phyloP scores from a whole-genome alignment of 208 protist species.

The Acanthamoeba divionensis region DNA sequence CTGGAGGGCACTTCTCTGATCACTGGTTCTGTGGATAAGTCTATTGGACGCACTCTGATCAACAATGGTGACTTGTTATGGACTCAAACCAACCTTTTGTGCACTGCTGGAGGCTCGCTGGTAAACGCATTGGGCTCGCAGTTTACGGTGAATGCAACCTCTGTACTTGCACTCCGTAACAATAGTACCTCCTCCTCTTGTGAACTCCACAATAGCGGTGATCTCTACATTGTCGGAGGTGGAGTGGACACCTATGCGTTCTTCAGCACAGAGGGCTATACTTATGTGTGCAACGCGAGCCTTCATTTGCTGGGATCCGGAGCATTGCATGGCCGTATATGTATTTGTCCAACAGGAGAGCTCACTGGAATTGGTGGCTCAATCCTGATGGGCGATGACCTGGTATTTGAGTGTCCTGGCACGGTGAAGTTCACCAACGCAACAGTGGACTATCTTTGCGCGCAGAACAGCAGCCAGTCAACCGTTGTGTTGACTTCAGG shows the following conservation, averaged over 20 bases:
- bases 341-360: background rate
- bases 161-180: background rate
- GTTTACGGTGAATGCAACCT: background rate
- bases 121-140: background rate
- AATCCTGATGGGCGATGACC: background rate
- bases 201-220: background rate
- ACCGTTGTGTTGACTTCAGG: background rate
- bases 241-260: background rate
- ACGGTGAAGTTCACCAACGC: background rate
- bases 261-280: conserved; percentile 26
- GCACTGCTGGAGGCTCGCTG: background rate
- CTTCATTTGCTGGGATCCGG: conserved; percentile 5
- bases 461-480: conserved; percentile 25
- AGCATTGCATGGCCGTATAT: background rate
- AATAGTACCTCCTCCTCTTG: conserved; percentile 19
- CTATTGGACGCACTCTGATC: background rate
- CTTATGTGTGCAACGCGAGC: conserved; percentile 45
- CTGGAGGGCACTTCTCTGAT: background rate
- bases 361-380: background rate
- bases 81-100: background rate
- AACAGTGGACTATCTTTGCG: background rate
- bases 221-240: background rate
- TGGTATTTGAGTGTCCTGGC: background rate
- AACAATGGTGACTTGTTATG: conserved; percentile 37
- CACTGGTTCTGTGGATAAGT: background rate